These are phyloP conservation scores for Diutina siamensis DNA, from an alignment of 1,139 yeast species.

Conservation along the genomic window DNA sequence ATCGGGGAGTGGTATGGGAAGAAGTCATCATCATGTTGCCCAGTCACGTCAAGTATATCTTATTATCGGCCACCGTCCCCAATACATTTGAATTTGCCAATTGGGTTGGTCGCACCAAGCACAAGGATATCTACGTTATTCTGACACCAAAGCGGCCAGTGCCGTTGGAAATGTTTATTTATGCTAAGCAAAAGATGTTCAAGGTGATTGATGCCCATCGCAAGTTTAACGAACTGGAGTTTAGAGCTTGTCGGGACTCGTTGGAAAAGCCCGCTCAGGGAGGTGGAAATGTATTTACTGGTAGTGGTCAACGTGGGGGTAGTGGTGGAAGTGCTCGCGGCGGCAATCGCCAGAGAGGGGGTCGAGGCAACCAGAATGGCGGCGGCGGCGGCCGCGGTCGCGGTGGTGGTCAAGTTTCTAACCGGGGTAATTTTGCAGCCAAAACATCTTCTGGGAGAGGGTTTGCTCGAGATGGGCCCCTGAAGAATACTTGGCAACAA, in stretches of 20 bases:
- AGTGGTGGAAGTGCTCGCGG: conserved; percentile 36
- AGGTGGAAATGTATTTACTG: conserved; percentile 19
- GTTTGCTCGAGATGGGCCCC: conserved; percentile 54
- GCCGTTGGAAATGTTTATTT: conserved; percentile 70
- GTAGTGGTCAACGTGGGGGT: conserved; percentile 33
- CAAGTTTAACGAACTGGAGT: conserved; percentile 89
- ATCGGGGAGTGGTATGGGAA: conserved; percentile 99
- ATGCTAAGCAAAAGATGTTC: conserved; percentile 95
- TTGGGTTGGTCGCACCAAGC: conserved; percentile 95
- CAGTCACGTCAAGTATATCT: conserved; percentile 81
- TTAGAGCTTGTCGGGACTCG: conserved; percentile 93
- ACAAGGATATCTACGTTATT: conserved; percentile 96
- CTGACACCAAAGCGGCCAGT: conserved; percentile 98
- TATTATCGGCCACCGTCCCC: conserved; percentile 93
- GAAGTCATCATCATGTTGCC: conserved; percentile 96
- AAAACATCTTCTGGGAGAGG: conserved; percentile 13
- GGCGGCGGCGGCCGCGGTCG: conserved; percentile 72
- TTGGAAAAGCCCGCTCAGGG: conserved; percentile 6
- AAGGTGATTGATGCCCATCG: conserved; percentile 97
- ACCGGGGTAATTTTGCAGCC: conserved; percentile 4
- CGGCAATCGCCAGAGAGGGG: conserved; percentile 80
- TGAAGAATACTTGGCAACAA: conserved; percentile 66
- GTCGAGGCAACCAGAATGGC: conserved; percentile 82
- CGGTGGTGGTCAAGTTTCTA: conserved; percentile 22
- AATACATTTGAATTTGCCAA: conserved; percentile 96